These are phyloP conservation scores for Penicillium sp. DNA, from an alignment of 2,329 filamentous ascomycete genomes.

Conservation along the genomic window DNA sequence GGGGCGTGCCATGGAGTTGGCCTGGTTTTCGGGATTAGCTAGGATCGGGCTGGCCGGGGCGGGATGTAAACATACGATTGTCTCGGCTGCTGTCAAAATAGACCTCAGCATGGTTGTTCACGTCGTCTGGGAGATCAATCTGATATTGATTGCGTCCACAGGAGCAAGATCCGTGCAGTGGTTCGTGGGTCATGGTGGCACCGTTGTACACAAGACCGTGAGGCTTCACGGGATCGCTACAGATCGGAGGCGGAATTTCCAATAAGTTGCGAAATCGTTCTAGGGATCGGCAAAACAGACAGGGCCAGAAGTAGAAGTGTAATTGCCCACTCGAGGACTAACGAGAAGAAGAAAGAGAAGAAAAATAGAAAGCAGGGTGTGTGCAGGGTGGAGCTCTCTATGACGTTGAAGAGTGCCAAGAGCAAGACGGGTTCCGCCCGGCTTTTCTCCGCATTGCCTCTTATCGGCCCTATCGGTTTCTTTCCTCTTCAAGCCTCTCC, in stretches of 20 bases:
- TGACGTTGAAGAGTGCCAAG: constrained; percentile 28
- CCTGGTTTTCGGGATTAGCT: constrained; percentile 41
- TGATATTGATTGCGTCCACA: constrained; percentile 84
- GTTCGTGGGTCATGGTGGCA: constrained; percentile 38
- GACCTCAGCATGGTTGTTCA: constrained; percentile 60
- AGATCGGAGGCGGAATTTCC: too few relatives aligned
- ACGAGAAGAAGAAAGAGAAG: neutral
- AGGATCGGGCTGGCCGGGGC: neutral
- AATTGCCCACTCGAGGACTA: neutral
- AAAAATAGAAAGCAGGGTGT: constrained; percentile 10
- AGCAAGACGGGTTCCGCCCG: constrained; percentile 7
- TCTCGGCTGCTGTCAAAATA: constrained; percentile 69
- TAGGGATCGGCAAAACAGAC: too few relatives aligned
- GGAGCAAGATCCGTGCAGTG: constrained; percentile 72
- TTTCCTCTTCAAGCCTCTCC: too few relatives aligned
- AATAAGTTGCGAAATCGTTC: too few relatives aligned
- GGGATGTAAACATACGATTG: constrained; percentile 62
- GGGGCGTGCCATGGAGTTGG: constrained; percentile 64
- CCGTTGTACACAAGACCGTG: too few relatives aligned
- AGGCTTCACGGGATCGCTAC: too few relatives aligned
- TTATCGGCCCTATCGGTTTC: constrained; percentile 26
- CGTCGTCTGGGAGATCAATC: constrained; percentile 63
- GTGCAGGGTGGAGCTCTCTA: constrained; percentile 21
- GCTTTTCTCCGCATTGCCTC: constrained; percentile 22
- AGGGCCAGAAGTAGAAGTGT: neutral